A percentile compares a stretch with the other conserved stretches of the same genome.
phyloP scores from a whole-genome alignment of 768 basidiomycete genomes.

The Melanogaster broomeanus region DNA sequence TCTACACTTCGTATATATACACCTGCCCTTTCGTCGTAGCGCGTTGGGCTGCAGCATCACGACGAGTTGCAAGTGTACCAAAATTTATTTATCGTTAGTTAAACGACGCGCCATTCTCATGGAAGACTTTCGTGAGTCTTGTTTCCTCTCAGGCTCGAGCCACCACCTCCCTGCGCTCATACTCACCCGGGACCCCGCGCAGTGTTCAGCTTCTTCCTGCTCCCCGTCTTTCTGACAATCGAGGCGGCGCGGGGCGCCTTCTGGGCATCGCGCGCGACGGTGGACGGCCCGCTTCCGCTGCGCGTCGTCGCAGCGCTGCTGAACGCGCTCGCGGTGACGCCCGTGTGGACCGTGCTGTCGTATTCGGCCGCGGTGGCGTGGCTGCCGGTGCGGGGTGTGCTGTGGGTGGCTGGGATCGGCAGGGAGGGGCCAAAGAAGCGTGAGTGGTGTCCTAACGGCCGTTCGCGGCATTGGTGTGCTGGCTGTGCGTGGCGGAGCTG shows the following conservation, averaged over 20 bases:
- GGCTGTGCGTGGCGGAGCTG: neutral
- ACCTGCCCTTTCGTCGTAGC: too few relatives aligned
- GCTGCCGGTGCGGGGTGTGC: slow-evolving; percentile 8
- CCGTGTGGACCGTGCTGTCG: slow-evolving; percentile 2
- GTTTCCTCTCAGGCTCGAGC: too few relatives aligned
- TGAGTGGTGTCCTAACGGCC: neutral
- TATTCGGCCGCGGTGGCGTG: neutral
- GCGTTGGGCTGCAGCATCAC: too few relatives aligned
- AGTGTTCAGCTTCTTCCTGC: slow-evolving; percentile 10
- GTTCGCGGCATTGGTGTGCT: too few relatives aligned
- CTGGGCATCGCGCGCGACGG: neutral
- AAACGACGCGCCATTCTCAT: too few relatives aligned
- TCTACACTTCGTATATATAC: too few relatives aligned
- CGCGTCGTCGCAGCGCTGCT: slow-evolving; percentile 2
- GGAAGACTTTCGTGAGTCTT: too few relatives aligned
- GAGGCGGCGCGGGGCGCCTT: slow-evolving; percentile 4
- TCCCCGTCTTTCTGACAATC: slow-evolving; percentile 13
- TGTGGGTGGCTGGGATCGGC: slow-evolving; percentile 20
- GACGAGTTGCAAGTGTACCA: too few relatives aligned
- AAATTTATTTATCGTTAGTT: too few relatives aligned
- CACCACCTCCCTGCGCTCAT: neutral
- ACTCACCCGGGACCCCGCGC: neutral
- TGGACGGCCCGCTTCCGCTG: slow-evolving; percentile 7
- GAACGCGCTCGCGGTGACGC: neutral
- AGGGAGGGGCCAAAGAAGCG: slow-evolving; percentile 9